These are phyloP conservation scores for Ophiocordyceps sinensis DNA, from an alignment of 2,329 filamentous ascomycete species.

Conservation along the genomic window DNA sequence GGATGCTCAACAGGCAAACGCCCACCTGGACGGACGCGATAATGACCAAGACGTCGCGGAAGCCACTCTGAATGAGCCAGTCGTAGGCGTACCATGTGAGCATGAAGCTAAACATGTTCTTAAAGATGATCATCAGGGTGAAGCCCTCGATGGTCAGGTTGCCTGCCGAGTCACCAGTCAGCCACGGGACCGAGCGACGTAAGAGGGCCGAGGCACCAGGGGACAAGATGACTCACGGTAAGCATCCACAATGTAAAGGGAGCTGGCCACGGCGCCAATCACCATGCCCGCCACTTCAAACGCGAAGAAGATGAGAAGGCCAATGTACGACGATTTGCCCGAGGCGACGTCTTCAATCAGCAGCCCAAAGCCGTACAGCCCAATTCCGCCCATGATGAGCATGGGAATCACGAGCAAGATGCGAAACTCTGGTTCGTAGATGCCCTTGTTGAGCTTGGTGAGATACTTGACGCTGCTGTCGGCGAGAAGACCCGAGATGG, in stretches of 20 bases:
- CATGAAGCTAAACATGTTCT: slow-evolving; percentile 83
- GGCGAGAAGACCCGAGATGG: slow-evolving; percentile 57
- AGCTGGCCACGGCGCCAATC: slow-evolving; percentile 71
- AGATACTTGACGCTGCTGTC: slow-evolving; percentile 59
- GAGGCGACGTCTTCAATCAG: slow-evolving; percentile 45
- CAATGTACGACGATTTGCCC: slow-evolving; percentile 50
- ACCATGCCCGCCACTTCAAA: slow-evolving; percentile 84
- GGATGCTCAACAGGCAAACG: slow-evolving; percentile 60
- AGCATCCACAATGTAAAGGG: slow-evolving; percentile 83
- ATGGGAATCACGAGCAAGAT: slow-evolving; percentile 73
- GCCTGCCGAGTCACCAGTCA: slow-evolving; percentile 25
- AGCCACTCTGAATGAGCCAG: slow-evolving; percentile 59
- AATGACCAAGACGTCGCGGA: slow-evolving; percentile 47
- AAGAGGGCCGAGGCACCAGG: neutral
- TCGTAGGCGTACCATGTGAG: slow-evolving; percentile 74
- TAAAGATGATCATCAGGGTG: slow-evolving; percentile 82
- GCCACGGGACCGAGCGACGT: neutral
- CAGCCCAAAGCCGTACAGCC: slow-evolving; percentile 73
- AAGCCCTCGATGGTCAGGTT: slow-evolving; percentile 78
- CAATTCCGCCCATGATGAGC: slow-evolving; percentile 60
- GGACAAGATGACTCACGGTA: slow-evolving; percentile 47
- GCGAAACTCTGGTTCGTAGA: slow-evolving; percentile 87
- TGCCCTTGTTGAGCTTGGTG: slow-evolving; percentile 60
- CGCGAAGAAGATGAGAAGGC: slow-evolving; percentile 70
- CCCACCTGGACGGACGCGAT: slow-evolving; percentile 65